These are phyloP conservation scores for Aspergillus quadrilineatus DNA, from an alignment of 2,329 filamentous ascomycete genomes.

Conservation along the genomic window DNA sequence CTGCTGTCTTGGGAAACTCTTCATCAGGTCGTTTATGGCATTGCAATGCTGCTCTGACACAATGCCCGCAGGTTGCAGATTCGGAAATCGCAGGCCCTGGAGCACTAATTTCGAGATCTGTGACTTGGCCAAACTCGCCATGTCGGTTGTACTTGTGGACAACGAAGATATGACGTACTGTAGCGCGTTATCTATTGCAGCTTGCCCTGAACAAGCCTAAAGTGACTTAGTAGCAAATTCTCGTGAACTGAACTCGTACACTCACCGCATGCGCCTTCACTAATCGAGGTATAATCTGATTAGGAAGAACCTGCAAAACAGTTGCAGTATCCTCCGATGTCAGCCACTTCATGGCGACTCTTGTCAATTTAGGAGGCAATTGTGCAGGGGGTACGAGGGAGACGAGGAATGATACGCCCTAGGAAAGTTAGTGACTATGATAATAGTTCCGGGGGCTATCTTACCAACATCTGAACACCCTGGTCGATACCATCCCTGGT, in stretches of 20 bases:
- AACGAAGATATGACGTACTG: constrained; percentile 26
- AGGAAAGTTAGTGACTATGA: neutral
- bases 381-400: constrained; percentile 26
- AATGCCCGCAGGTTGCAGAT: constrained; percentile 16
- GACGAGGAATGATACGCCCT: constrained; percentile 36
- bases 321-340: constrained; percentile 25
- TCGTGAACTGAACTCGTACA: neutral
- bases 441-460: neutral
- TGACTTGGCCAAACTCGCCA: constrained; percentile 17
- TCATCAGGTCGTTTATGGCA: constrained; percentile 18
- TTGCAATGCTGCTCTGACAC: constrained; percentile 17
- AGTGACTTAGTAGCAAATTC: constrained; percentile 15
- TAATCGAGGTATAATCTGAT: constrained; percentile 26
- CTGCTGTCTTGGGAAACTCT: constrained; percentile 21
- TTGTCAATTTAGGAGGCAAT: constrained; percentile 29
- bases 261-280: constrained; percentile 43
- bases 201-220: constrained; percentile 23
- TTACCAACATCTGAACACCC: constrained; percentile 37
- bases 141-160: constrained; percentile 5
- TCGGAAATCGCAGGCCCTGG: constrained; percentile 21
- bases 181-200: constrained; percentile 23
- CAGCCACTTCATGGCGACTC: constrained; percentile 26
- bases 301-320: constrained; percentile 24
- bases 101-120: constrained; percentile 28
- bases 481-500: constrained; percentile 27